Percentiles rank a stretch among this genome's conserved stretches.
Evolutionary conservation across 352 stramenopile species (phyloP).

Genomic region (Pythium biforme): DNA sequence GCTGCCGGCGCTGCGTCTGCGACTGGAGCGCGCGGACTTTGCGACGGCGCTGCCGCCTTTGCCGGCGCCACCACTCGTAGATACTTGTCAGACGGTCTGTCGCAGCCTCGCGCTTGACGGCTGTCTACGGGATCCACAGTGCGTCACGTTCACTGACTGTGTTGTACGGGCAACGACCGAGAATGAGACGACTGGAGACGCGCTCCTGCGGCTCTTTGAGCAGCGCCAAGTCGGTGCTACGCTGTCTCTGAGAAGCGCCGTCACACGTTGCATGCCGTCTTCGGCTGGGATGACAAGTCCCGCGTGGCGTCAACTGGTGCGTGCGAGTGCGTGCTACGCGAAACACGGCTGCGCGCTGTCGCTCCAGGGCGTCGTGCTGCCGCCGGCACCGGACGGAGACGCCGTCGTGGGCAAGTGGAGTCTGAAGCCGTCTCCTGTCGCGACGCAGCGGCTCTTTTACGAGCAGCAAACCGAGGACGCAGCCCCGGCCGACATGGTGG

Average conservation of each 20-base stretch:
- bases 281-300: neutral
- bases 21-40: constrained; percentile 34
- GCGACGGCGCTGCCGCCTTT: constrained; percentile 21
- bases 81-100: constrained; percentile 27
- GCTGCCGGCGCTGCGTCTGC: constrained; percentile 33
- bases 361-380: constrained; percentile 36
- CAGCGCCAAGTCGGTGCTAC: constrained; percentile 24
- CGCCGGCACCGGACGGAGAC: constrained; percentile 12
- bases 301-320: constrained; percentile 49
- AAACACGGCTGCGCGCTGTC: constrained; percentile 38
- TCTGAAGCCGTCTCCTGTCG: neutral
- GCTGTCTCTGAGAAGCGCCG: constrained; percentile 33
- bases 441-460: constrained; percentile 40
- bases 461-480: constrained; percentile 21
- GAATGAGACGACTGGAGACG: constrained; percentile 23
- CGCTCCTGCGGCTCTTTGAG: constrained; percentile 39
- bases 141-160: constrained; percentile 54
- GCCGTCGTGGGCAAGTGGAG: constrained; percentile 39
- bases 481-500: constrained; percentile 18
- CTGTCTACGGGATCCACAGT: constrained; percentile 50
- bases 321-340: constrained; percentile 54
- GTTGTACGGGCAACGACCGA: constrained; percentile 26
- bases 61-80: constrained; percentile 7
- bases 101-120: constrained; percentile 38
- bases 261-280: constrained; percentile 34